Base-by-base conservation (phyloP, 805 yeast species). In the Kluyveromyces wickerhamii region DNA sequence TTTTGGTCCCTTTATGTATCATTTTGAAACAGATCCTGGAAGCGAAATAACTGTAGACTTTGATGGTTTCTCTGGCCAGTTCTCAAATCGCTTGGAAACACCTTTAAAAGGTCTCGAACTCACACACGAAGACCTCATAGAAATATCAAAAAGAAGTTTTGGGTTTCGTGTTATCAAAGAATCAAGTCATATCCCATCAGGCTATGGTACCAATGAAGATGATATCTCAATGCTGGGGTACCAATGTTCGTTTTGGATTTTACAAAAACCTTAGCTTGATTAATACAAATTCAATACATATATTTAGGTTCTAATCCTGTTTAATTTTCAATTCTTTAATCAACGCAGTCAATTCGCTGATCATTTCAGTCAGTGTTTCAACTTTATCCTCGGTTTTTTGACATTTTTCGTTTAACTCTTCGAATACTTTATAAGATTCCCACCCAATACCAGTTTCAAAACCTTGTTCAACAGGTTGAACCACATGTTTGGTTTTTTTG, bases 1-100 rank as follows among this genome's bases (percentile, higher is more conserved):
- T 45, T 69, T 73, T 48, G 84, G 84, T 0, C 83, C 81, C 0
- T 52, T 77, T 23, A 56, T 72, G 28, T 76, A 83, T 79, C 86
- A 79, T 52, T 74, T 67, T 48, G 84, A 77, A 45, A 66, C 63
- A 39, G 72, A 69, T 37, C 59, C 53, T 16, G 49, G 49, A n/a
- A 51, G 56, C 7, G 47, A 52, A 6, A 42, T 45, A 1, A 45
- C 47, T 4, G 34, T 39, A 1, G 48, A 47, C 4, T 49, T 56
- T 20, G 52, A 52, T 4, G 37, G 38, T 0, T 34, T 21, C 25
- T 40, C 49, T 1, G 52, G 48, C 1, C 43, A 51, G 6, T 27
- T 39, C 18, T 28, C 22, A 7, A 32, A 31, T 4, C 21, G 29
- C 10, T 47, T 62, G 53, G 39, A 32, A 3, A 39, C 32, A 8